phyloP scores from a whole-genome alignment of 495 filamentous ascomycete genomes.

The Extremus antarcticus region DNA sequence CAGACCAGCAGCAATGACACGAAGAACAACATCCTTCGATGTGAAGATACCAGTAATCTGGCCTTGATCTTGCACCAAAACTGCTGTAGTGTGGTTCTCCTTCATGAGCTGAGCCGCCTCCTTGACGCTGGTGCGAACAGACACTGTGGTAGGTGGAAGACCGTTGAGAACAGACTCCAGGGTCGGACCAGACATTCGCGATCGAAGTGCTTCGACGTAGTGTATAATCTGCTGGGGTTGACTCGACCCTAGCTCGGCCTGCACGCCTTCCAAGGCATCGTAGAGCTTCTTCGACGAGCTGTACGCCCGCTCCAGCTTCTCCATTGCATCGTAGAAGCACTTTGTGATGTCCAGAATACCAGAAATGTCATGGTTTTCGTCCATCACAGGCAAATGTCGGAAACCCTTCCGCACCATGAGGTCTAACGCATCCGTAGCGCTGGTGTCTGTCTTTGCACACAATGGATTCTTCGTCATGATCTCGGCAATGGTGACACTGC shows the following conservation, averaged over 20 bases:
- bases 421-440: slow-evolving; percentile 92
- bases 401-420: slow-evolving; percentile 98
- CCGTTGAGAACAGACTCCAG: slow-evolving; percentile 90
- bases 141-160: slow-evolving; percentile 84
- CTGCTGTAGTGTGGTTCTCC: slow-evolving; percentile 93
- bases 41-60: slow-evolving; percentile 98
- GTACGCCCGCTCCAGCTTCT: slow-evolving; percentile 95
- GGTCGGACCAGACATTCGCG: slow-evolving; percentile 96
- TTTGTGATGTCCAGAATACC: slow-evolving; percentile 98
- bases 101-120: slow-evolving; percentile 94
- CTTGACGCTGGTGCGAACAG: slow-evolving; percentile 87
- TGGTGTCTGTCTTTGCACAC: slow-evolving; percentile 93
- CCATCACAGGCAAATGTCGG: slow-evolving; percentile 95
- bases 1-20: slow-evolving; percentile 92
- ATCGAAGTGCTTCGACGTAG: slow-evolving; percentile 88
- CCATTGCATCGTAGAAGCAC: slow-evolving; percentile 99
- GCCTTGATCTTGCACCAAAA: slow-evolving; percentile 92
- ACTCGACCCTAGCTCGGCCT: slow-evolving; percentile 89
- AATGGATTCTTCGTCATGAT: slow-evolving; percentile 99
- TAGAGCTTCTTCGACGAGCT: slow-evolving; percentile 92
- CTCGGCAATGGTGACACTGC: slow-evolving; percentile 81
- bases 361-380: slow-evolving; percentile 98
- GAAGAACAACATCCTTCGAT: slow-evolving; percentile 96
- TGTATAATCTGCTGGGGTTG: slow-evolving; percentile 98
- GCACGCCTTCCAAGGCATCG: slow-evolving; percentile 95